phyloP scores from a whole-genome alignment of 179 eudicot species.

The Carnegiea gigantea region DNA sequence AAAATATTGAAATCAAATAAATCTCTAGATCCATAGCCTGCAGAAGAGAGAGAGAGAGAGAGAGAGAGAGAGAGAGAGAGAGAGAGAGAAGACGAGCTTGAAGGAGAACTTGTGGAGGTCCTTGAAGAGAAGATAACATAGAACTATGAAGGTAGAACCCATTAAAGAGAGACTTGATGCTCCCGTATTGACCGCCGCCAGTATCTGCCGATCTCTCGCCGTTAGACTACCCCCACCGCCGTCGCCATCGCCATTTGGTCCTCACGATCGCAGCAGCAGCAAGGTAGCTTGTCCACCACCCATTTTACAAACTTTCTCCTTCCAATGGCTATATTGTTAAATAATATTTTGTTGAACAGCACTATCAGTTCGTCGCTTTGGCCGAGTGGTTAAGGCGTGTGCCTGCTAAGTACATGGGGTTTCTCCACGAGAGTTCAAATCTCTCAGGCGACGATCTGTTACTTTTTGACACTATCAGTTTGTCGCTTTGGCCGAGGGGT shows the following conservation, averaged over 20 bases:
- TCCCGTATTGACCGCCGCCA: constrained; percentile 64
- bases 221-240: constrained; percentile 56
- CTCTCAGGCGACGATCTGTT: constrained; percentile 7
- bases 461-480: no score
- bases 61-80: constrained; percentile 55
- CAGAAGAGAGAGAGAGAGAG: not conserved
- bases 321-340: not conserved
- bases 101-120: constrained; percentile 97
- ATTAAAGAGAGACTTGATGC: constrained; percentile 75
- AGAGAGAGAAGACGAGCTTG: constrained; percentile 95
- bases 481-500: no score
- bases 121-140: constrained; percentile 80
- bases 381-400: constrained; percentile 21
- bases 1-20: not conserved
- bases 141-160: constrained; percentile 81
- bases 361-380: constrained; percentile 33
- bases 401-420: constrained; percentile 10
- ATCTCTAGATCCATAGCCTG: not conserved
- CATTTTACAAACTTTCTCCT: not conserved
- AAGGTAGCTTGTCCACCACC: not conserved
- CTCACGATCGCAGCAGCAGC: not conserved
- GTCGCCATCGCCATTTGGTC: constrained; percentile 26
- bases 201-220: constrained; percentile 48
- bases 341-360: not conserved
- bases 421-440: constrained; percentile 4